Conservation (phyloP, 176 grass and related monocot species). For the Juncus effusus region DNA sequence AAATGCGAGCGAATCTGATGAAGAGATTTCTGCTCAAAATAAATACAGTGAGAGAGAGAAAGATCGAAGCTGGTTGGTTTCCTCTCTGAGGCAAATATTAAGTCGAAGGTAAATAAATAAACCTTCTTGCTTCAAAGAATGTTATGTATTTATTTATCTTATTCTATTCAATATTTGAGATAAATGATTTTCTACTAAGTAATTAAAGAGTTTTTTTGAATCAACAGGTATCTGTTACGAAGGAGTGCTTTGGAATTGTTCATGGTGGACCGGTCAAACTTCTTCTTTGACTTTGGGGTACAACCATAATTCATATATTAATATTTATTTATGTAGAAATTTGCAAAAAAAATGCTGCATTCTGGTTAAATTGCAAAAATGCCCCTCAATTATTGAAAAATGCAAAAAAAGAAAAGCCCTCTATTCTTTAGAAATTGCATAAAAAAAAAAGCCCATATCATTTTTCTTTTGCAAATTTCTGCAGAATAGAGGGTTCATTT, state of each 20-base stretch:
- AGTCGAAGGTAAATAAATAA: constrained; percentile 64
- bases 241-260: constrained; percentile 98
- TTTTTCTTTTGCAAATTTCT: too few species aligned
- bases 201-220: neutral
- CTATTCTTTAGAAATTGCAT: too few species aligned
- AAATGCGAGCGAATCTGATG: constrained; percentile 44
- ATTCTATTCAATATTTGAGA: neutral
- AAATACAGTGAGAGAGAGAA: constrained; percentile 65
- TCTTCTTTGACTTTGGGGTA: constrained; percentile 99
- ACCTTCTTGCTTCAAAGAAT: neutral
- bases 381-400: too few species aligned
- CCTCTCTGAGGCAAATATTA: constrained; percentile 97
- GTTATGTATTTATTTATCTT: neutral
- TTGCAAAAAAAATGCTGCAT: too few species aligned
- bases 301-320: neutral
- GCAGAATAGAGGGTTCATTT: too few species aligned
- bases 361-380: too few species aligned
- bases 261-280: constrained; percentile 97
- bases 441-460: too few species aligned
- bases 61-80: constrained; percentile 96
- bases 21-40: constrained; percentile 43
- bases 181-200: too few species aligned
- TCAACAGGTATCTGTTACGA: constrained; percentile 80
- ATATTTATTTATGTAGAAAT: too few species aligned
- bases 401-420: too few species aligned